These are phyloP conservation scores for Ustilago bromivora DNA, from an alignment of 1,284 basidiomycete genomes.

Conservation along the genomic window DNA sequence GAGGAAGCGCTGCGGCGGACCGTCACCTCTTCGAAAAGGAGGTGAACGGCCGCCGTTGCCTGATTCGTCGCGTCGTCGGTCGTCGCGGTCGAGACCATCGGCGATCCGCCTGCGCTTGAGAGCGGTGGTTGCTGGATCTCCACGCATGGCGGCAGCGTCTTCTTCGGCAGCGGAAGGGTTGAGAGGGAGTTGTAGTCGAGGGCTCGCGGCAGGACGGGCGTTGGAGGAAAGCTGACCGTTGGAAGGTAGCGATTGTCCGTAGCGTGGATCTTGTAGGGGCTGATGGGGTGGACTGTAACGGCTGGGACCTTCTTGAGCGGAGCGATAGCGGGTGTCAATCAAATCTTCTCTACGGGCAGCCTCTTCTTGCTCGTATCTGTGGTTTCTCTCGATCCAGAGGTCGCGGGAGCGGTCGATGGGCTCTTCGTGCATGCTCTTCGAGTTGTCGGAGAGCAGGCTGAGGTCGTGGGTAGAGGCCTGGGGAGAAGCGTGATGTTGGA, in stretches of 20 bases:
- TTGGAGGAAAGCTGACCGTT: conserved; percentile 1
- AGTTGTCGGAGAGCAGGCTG: conserved; percentile 19
- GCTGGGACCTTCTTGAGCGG: conserved; percentile 27
- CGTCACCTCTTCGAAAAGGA: conserved; percentile 36
- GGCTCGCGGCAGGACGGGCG: conserved; percentile 26
- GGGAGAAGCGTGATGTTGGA: neutral
- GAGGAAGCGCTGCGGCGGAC: conserved; percentile 31
- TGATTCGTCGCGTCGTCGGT: conserved; percentile 40
- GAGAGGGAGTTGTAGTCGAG: conserved; percentile 33
- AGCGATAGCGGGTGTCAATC: conserved; percentile 38
- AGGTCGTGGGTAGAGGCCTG: neutral
- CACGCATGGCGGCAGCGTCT: conserved; percentile 33
- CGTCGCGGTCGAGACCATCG: conserved; percentile 37
- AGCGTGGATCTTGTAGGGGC: conserved; percentile 27
- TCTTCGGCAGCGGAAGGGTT: conserved; percentile 21
- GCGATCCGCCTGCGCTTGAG: conserved; percentile 47
- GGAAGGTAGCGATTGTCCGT: conserved; percentile 21
- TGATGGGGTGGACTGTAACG: conserved; percentile 37
- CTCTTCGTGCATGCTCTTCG: conserved; percentile 54
- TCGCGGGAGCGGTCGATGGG: conserved; percentile 53
- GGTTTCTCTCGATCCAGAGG: conserved; percentile 55
- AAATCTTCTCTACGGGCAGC: conserved; percentile 39
- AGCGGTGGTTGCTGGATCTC: conserved; percentile 30
- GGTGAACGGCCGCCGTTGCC: conserved; percentile 33
- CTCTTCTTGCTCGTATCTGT: conserved; percentile 47